Base-by-base conservation (phyloP, 2,329 filamentous ascomycete genomes). In the Rutstroemia sp. region DNA sequence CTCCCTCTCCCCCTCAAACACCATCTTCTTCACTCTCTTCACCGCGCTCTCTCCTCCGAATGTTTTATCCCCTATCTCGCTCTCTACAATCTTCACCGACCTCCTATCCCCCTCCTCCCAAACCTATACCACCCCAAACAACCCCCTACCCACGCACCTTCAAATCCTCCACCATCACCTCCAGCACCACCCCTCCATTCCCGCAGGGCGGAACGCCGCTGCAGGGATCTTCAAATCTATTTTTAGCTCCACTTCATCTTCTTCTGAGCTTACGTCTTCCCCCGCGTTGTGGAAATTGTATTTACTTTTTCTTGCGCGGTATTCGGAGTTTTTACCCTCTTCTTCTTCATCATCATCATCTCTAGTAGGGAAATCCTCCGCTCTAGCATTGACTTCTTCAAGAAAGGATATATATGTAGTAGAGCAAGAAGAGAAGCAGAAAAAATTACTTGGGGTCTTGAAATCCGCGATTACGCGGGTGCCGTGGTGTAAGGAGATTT, bases 1-100 rank as follows among this genome's bases (percentile, higher is more conserved):
- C 21, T 64, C 65, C 0, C 68, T 73, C 6, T 95, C 91, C 68
- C 89, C 91, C 0, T 75, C 76, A 49, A 96, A 96, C 72, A 88
- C 83, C 1, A 76, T 89, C 5, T 86, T 96, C 23, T 23, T 23
- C 23, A 23, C 23, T 3, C 23, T 23, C 23, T 23, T 23, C 23
- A 23, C 23, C 23, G 8, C 46, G 8, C 23, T 48, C 46, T 48
- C 46, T 14, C 25, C 46, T 17, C 23, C 46, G 16, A 16, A 12
- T 10, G 5, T 48, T 8, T n/a, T 48, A 1, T 48, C 46, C 8
- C 46, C 46, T 19, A 16, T 48, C n/a, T 51, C 54, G 1, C 54
- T 42, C 8, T 39, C 12, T 38, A 23, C 27, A 45, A 27, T 27
- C 5, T 16, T 47, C 48, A 38, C 23, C 40, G 9, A 64, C 7